Conservation (phyloP, 192 early-diverging fungal species). For the Coemansia sp. region DNA sequence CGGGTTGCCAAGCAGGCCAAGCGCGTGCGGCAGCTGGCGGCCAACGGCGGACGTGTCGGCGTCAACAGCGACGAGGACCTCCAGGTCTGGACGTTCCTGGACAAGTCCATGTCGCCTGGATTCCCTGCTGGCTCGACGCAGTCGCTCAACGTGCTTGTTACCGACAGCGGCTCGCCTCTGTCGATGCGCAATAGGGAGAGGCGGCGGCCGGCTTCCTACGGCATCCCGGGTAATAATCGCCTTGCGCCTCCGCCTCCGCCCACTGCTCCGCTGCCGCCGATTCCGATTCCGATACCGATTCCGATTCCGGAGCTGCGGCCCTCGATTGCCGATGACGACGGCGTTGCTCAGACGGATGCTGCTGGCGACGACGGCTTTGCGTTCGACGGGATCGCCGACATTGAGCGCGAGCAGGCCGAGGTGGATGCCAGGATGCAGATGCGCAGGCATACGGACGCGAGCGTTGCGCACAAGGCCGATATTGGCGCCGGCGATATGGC, state of each 20-base stretch:
- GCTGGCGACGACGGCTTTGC: constrained; percentile 33
- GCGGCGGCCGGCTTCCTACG: neutral
- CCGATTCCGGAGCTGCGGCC: neutral
- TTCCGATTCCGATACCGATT: neutral
- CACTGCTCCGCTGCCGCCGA: neutral
- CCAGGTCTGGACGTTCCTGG: constrained; percentile 49
- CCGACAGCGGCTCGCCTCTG: neutral
- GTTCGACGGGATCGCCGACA: constrained; percentile 47
- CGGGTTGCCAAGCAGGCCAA: constrained; percentile 19
- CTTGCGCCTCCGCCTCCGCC: constrained; percentile 10
- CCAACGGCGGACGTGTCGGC: neutral
- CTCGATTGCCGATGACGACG: neutral
- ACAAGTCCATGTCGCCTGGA: constrained; percentile 21
- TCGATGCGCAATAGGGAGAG: constrained; percentile 4
- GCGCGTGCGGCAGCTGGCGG: constrained; percentile 8
- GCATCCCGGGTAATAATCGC: neutral
- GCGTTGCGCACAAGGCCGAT: neutral
- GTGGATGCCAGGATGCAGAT: constrained; percentile 28
- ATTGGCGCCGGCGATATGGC: neutral
- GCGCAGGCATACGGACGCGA: neutral
- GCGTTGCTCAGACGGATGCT: neutral
- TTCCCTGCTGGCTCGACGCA: constrained; percentile 3
- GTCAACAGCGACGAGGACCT: constrained; percentile 9
- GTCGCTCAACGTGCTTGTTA: constrained; percentile 8
- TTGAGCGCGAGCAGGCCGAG: constrained; percentile 43